A percentile compares a stretch with the other conserved stretches of the same genome.
These are phyloP conservation scores for Crepidotus variabilis DNA, from an alignment of 768 basidiomycete species.

Conservation along the genomic window DNA sequence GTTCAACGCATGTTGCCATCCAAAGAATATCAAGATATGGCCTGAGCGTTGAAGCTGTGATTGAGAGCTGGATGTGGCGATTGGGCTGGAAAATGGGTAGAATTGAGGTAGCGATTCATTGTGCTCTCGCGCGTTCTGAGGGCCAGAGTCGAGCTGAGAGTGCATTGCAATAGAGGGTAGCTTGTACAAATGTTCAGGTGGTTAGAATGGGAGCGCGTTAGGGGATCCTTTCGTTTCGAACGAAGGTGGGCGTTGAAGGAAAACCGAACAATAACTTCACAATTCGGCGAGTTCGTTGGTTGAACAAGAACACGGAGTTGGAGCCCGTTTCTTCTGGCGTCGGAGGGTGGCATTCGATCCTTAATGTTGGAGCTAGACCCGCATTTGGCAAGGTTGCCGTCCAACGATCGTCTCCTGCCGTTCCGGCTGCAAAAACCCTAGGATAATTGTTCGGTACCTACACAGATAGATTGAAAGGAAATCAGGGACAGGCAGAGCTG, in stretches of 20 bases:
- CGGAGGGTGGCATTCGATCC: background rate
- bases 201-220: background rate
- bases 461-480: no score
- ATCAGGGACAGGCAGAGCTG: no score
- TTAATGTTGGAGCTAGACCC: background rate
- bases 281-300: background rate
- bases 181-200: no score
- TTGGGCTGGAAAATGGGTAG: background rate
- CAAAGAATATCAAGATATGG: background rate
- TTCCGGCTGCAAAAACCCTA: no score
- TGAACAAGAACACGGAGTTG: background rate
- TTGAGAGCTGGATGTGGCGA: background rate
- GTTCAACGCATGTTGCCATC: background rate
- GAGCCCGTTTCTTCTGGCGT: background rate
- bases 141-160: background rate
- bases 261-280: background rate
- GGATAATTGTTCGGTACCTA: no score
- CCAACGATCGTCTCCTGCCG: background rate
- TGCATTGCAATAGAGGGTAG: background rate
- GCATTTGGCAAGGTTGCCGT: background rate
- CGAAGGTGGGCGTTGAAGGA: background rate
- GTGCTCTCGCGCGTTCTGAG: background rate
- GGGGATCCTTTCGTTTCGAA: background rate
- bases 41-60: background rate
- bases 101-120: background rate